A percentile compares a stretch with the other conserved stretches of the same genome.
Conservation (phyloP, 169 alveolate species). For the Cyclospora cayetanensis region DNA sequence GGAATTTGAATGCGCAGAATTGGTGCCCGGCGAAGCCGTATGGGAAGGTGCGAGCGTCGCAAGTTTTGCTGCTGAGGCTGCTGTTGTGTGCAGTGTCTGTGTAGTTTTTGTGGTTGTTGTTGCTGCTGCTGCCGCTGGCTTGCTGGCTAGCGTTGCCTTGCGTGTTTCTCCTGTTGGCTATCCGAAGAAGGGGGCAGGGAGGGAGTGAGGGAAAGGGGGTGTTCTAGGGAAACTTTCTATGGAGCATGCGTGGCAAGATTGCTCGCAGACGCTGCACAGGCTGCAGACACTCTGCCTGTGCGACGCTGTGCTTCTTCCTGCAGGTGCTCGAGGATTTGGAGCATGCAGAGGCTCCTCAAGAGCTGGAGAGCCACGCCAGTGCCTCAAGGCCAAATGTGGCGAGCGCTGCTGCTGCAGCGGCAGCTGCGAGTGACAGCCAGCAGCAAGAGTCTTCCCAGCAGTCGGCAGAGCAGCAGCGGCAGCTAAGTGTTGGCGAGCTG, state of each 20-base stretch:
- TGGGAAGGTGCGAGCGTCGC: background rate
- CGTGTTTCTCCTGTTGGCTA: too few relatives aligned
- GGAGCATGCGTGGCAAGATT: too few relatives aligned
- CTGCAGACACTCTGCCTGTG: background rate
- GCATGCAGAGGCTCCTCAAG: background rate
- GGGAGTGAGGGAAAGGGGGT: too few relatives aligned
- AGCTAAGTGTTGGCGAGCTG: background rate
- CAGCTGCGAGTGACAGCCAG: background rate
- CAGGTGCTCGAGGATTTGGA: background rate
- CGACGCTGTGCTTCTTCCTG: background rate
- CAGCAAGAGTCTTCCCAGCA: background rate
- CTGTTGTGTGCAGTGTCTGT: too few relatives aligned
- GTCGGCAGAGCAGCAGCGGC: background rate
- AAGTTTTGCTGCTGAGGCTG: too few relatives aligned
- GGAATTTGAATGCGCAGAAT: background rate
- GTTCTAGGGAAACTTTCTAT: too few relatives aligned
- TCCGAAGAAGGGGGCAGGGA: too few relatives aligned
- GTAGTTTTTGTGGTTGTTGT: too few relatives aligned
- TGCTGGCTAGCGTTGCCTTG: too few relatives aligned
- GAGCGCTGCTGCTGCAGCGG: background rate
- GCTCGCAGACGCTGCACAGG: too few relatives aligned
- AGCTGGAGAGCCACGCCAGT: background rate
- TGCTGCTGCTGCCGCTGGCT: too few relatives aligned
- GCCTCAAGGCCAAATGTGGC: background rate
- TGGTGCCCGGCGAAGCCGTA: conserved; percentile 24